These are phyloP conservation scores for Gloeopeniophorella convolvens DNA, from an alignment of 768 basidiomycete species.

Conservation along the genomic window DNA sequence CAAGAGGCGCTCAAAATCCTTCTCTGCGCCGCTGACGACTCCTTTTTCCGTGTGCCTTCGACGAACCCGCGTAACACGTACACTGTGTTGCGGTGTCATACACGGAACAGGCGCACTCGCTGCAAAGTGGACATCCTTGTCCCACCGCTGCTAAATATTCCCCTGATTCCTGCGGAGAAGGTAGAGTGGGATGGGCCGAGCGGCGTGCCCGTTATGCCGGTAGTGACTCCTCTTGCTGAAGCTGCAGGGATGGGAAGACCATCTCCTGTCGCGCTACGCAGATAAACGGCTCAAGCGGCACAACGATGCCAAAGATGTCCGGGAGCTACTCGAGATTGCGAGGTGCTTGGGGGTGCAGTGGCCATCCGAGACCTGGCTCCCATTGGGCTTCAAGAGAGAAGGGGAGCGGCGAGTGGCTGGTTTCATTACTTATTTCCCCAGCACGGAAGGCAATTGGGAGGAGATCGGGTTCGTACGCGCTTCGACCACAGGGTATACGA, in stretches of 20 bases:
- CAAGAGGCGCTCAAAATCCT: constrained; percentile 37
- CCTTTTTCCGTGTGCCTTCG: constrained; percentile 35
- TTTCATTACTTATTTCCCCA: too few relatives aligned
- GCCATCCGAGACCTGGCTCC: too few relatives aligned
- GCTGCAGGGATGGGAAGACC: constrained; percentile 29
- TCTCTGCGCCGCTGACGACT: constrained; percentile 27
- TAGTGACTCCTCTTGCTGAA: constrained; percentile 29
- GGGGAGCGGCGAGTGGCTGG: too few relatives aligned
- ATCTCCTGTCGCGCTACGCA: constrained; percentile 25
- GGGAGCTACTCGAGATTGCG: constrained; percentile 36
- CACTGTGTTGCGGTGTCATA: constrained; percentile 36
- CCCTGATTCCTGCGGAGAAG: constrained; percentile 18
- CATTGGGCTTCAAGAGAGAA: too few relatives aligned
- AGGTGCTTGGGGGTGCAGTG: too few relatives aligned
- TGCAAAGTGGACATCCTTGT: constrained; percentile 32
- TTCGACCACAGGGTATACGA: too few relatives aligned
- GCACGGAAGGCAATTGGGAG: too few relatives aligned
- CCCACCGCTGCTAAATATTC: constrained; percentile 27
- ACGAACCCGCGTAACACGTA: constrained; percentile 36
- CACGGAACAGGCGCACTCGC: constrained; percentile 7
- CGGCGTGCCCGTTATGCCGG: constrained; percentile 28
- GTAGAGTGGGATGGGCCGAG: constrained; percentile 4
- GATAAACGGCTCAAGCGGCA: constrained; percentile 34
- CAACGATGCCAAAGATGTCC: constrained; percentile 37
- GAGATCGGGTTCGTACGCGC: too few relatives aligned